Base-by-base conservation (phyloP, 257 asterid species). In the Misopates orontium region DNA sequence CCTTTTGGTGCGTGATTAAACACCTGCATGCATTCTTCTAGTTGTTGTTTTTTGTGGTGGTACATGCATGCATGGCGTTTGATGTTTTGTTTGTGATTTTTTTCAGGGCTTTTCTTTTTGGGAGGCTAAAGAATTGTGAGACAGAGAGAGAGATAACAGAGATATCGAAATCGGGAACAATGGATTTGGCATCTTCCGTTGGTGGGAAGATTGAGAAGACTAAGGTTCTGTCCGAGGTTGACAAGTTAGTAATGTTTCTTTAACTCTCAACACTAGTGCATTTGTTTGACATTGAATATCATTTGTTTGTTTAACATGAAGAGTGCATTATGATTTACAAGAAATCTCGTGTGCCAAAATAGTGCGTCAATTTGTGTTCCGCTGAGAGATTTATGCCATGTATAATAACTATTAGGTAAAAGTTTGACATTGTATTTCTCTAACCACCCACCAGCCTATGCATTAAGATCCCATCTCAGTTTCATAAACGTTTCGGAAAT, bases 101-200 rank as follows among this genome's bases (percentile, higher is more conserved):
- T 65, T 56, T 5, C 40, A 53, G 17, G 66, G 80, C 62, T 68
- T 65, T 8, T 10, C 1, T 39, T 44, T 45, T 32, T 60, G 55
- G 63, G 78, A 62, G 77, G 69, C 69, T 40, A 21, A 36, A 31
- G 58, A 56, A 17, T 64, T 44, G 74, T 41, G 48, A 41, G 54
- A 56, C 68, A 78, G 51, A 31, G 72, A 49, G 66, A 32, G 40
- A 45, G 32, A 28, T 2, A 28, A 28, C 4, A 75, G 73, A 74
- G 71, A 92, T 92, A 97, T 74, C 97, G 58, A 89, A 79, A 68
- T 74, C 79, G 45, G 95, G 97, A 58, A 65, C 96, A 50, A 69
- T 92, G 85, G 91, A 87, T 87, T 89, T 92, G 83, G 97, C 97
- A 65, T 70, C 93, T 80, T 95, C 96, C 56, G 81, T 89, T 54